A percentile compares a stretch with the other conserved stretches of the same genome.
Evolutionary conservation across 2,329 filamentous ascomycete species (phyloP).

Genomic region (Chlorencoelia australis): DNA sequence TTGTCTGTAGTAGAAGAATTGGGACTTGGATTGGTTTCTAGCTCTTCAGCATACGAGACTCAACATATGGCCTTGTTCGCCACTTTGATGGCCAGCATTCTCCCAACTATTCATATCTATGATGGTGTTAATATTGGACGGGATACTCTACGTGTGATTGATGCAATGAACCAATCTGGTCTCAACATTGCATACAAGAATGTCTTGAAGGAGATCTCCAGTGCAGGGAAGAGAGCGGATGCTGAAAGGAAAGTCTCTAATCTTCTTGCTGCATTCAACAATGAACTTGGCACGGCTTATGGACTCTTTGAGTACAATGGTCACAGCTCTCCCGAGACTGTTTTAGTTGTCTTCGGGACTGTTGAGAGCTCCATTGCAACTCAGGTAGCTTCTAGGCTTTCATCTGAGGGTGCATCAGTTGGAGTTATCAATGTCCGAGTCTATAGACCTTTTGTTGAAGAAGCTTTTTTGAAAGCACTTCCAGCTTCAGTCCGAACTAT

Average conservation of each 20-base stretch:
- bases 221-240: conserved; percentile 60
- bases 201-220: conserved; percentile 50
- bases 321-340: conserved; percentile 66
- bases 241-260: conserved; percentile 61
- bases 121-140: conserved; percentile 76
- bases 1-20: conserved; percentile 80
- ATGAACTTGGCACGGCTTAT: conserved; percentile 88
- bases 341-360: conserved; percentile 88
- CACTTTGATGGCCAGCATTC: conserved; percentile 64
- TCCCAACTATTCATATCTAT: conserved; percentile 82
- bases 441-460: conserved; percentile 91
- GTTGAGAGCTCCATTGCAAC: conserved; percentile 78
- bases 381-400: conserved; percentile 66
- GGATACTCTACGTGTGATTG: conserved; percentile 73
- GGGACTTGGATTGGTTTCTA: conserved; percentile 76
- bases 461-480: conserved; percentile 77
- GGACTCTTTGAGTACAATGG: conserved; percentile 90
- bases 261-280: conserved; percentile 68
- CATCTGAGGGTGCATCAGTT: conserved; percentile 63
- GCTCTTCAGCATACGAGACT: conserved; percentile 76
- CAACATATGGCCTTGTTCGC: conserved; percentile 94
- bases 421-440: conserved; percentile 87
- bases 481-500: conserved; percentile 67
- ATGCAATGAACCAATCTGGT: conserved; percentile 64
- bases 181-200: conserved; percentile 60